Conservation (phyloP, 371 early-diverging fungal genomes). For the Entomophthora muscae region DNA sequence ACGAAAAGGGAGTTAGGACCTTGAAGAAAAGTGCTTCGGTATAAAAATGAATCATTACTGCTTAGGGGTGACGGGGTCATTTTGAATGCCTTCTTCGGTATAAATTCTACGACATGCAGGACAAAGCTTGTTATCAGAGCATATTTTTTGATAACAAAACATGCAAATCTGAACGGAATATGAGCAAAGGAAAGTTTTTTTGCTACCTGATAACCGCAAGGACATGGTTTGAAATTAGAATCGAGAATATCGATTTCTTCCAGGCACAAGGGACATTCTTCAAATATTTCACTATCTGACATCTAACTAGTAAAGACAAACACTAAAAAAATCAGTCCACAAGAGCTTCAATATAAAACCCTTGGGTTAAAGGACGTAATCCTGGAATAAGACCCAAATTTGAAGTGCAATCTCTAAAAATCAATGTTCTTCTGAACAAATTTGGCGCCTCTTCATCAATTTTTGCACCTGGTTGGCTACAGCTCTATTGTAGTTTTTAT, state of each 20-base stretch:
- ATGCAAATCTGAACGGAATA: slow-evolving; percentile 69
- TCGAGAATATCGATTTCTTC: slow-evolving; percentile 92
- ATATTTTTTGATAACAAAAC: slow-evolving; percentile 95
- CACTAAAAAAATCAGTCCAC: no score
- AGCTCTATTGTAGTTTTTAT: no score
- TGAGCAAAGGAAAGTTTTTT: neutral
- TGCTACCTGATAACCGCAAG: slow-evolving; percentile 91
- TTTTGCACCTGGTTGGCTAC: no score
- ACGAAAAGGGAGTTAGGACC: neutral
- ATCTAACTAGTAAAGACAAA: no score
- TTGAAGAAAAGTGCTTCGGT: neutral
- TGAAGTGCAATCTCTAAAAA: no score
- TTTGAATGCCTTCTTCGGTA: slow-evolving; percentile 74
- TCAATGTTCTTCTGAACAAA: no score
- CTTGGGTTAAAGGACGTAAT: no score
- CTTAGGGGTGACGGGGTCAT: slow-evolving; percentile 71
- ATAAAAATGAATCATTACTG: slow-evolving; percentile 35
- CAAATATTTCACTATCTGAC: slow-evolving; percentile 12
- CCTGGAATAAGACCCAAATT: no score
- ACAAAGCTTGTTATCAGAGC: slow-evolving; percentile 71
- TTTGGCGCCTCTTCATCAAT: no score
- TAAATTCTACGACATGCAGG: slow-evolving; percentile 81
- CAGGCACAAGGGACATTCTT: slow-evolving; percentile 92
- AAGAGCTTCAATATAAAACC: no score
- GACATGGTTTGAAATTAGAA: slow-evolving; percentile 87